Base-by-base conservation (phyloP, 1,284 basidiomycete genomes). In the Agaricales sp. region DNA sequence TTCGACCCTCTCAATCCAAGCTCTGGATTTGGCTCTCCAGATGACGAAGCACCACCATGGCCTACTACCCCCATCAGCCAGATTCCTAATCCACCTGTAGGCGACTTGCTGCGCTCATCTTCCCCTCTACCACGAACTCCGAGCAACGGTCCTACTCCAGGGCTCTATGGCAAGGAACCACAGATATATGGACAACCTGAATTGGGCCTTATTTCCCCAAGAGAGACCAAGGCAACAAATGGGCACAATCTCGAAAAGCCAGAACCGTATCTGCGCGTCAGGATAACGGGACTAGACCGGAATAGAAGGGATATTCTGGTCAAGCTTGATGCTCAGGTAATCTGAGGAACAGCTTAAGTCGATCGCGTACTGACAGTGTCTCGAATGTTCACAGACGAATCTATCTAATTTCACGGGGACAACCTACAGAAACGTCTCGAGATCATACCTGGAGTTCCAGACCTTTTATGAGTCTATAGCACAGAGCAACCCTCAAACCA, bases 261-360 rank as follows among this genome's bases (percentile, higher is more conserved):
- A 26, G 87, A 86, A 56, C 87, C 87, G 22, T 93, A 88, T 65
- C 73, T 96, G 54, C 77, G 89, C 57, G 87, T 94, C 44, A 76
- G 91, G 60, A 87, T 97, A 53, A 87, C 88, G 11, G 87, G 83
- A 13, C 66, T 97, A 59, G 93, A 97, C 67, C 79, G 93, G 66
- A 96, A 96, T 68, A 76, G 91, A 63, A 79, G 92, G 59, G 93
- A 97, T 60, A 83, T 94, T 49, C 78, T 96, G 58, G 74, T 97
- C 62, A 83, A 90, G 58, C 81, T 96, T 54, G 94, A 97, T 66
- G 91, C 91, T 14, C 91, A 93, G 74, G 93, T 92, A 54, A 59
- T 77, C 66, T 19, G 19, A 45, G 45, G 30, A 41, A 41, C 16
- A 24, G 47, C 8, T 21, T n/a, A n/a, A n/a, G n/a, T n/a, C n/a